phyloP scores from a whole-genome alignment of 441 rosid genomes.

The Bruguiera hainesii region DNA sequence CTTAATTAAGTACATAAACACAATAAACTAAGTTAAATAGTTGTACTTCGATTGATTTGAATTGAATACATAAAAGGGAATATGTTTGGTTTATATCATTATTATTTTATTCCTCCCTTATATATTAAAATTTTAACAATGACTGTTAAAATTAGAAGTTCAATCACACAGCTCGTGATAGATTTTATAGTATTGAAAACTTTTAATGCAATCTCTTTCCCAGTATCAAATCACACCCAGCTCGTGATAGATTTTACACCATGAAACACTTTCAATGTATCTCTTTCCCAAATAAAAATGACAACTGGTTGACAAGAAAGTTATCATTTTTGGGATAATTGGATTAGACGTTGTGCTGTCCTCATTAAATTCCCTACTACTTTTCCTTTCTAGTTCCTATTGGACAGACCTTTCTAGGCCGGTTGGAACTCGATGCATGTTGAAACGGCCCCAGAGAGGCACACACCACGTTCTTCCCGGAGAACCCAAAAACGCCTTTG shows the following conservation, averaged over 20 bases:
- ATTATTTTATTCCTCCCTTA: too few relatives aligned
- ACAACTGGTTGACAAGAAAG: conserved; percentile 60
- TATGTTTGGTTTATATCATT: too few relatives aligned
- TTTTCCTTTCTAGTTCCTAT: conserved; percentile 22
- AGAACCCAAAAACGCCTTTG: conserved; percentile 11
- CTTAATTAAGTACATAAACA: too few relatives aligned
- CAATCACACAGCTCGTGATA: too few relatives aligned
- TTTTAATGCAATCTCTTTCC: neutral
- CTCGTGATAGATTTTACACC: too few relatives aligned
- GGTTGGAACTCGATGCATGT: conserved; percentile 26
- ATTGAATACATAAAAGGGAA: too few relatives aligned
- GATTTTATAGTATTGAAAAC: too few relatives aligned
- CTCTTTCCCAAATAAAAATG: conserved; percentile 33
- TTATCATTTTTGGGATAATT: conserved; percentile 38
- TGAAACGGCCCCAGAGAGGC: conserved; percentile 29
- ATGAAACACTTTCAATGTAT: conserved; percentile 23
- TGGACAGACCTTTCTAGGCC: conserved; percentile 19
- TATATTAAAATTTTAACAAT: too few relatives aligned
- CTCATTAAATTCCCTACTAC: conserved; percentile 43
- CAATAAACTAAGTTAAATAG: too few relatives aligned
- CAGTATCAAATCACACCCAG: too few relatives aligned
- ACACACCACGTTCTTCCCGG: conserved; percentile 32
- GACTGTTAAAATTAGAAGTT: too few relatives aligned
- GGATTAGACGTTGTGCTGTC: conserved; percentile 49
- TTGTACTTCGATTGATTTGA: too few relatives aligned